phyloP scores from a whole-genome alignment of 2,329 filamentous ascomycete genomes.

The Hypomyces perniciosus region DNA sequence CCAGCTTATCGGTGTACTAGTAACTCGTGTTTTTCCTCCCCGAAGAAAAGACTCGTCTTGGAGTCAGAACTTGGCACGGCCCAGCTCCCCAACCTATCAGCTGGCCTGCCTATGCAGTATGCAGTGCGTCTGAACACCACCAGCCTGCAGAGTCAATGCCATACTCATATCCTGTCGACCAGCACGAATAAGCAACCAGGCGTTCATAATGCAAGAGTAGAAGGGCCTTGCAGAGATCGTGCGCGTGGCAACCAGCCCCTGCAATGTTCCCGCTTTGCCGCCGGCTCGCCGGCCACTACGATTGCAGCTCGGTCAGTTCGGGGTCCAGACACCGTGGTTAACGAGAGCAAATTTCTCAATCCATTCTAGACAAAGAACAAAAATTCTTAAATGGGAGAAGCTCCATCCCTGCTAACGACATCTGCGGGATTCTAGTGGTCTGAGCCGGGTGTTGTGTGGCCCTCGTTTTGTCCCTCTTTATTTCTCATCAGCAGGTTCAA shows the following conservation, averaged over 20 bases:
- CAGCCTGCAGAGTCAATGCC: too few species aligned
- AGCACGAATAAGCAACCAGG: not conserved
- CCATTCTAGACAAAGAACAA: not conserved
- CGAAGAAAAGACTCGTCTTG: not conserved
- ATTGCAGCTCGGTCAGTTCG: too few species aligned
- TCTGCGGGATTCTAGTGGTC: too few species aligned
- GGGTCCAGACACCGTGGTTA: not conserved
- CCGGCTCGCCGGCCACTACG: not conserved
- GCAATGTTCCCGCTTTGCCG: not conserved
- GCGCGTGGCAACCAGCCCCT: not conserved
- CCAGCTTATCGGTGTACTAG: not conserved
- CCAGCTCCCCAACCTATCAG: not conserved
- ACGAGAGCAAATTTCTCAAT: not conserved
- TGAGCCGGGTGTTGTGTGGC: too few species aligned
- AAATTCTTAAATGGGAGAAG: too few species aligned
- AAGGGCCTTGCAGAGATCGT: not conserved
- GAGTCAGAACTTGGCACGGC: not conserved
- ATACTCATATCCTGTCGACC: not conserved
- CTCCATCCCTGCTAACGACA: too few species aligned
- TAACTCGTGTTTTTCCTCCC: not conserved
- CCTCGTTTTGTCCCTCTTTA: too few species aligned
- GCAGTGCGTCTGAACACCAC: not conserved
- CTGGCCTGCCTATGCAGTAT: not conserved
- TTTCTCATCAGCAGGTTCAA: too few species aligned
- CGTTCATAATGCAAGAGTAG: not conserved